A percentile compares a stretch with the other conserved stretches of the same genome.
These are phyloP conservation scores for Microcyclosporella mali DNA, from an alignment of 2,329 filamentous ascomycete genomes.

Conservation along the genomic window DNA sequence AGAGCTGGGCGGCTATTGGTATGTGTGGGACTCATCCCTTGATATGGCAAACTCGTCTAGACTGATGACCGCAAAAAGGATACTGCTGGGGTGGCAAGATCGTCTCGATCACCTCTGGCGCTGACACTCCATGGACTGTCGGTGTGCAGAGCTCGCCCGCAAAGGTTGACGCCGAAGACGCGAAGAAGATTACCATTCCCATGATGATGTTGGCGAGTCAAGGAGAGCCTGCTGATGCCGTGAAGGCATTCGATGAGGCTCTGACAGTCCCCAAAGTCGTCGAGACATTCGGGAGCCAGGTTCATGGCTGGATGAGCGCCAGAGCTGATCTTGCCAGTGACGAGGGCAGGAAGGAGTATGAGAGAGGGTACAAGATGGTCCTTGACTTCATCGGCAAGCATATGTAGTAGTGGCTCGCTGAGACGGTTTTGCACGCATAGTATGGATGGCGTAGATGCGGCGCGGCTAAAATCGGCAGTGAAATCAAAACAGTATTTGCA, in stretches of 20 bases:
- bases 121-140: slow-evolving; percentile 2
- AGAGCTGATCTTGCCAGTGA: slow-evolving; percentile 36
- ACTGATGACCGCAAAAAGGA: no score
- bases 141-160: slow-evolving; percentile 9
- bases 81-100: slow-evolving; percentile 15
- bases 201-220: slow-evolving; percentile 9
- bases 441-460: no score
- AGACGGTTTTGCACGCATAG: no score
- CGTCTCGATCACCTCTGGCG: slow-evolving; percentile 8
- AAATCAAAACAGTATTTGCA: no score
- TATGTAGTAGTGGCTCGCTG: slow-evolving; percentile 28
- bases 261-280: slow-evolving; percentile 36
- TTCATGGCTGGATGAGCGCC: slow-evolving; percentile 41
- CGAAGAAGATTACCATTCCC: slow-evolving; percentile 10
- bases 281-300: slow-evolving; percentile 39
- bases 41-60: no score
- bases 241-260: slow-evolving; percentile 35
- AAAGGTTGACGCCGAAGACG: slow-evolving; percentile 8
- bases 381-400: slow-evolving; percentile 42
- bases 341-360: slow-evolving; percentile 39
- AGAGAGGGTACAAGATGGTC: slow-evolving; percentile 39
- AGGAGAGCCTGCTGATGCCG: slow-evolving; percentile 16
- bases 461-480: no score
- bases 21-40: no score
- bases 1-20: slow-evolving; percentile 8